Evolutionary conservation across 805 yeast genomes (phyloP).

Genomic region (Schwanniomyces yamadae): DNA sequence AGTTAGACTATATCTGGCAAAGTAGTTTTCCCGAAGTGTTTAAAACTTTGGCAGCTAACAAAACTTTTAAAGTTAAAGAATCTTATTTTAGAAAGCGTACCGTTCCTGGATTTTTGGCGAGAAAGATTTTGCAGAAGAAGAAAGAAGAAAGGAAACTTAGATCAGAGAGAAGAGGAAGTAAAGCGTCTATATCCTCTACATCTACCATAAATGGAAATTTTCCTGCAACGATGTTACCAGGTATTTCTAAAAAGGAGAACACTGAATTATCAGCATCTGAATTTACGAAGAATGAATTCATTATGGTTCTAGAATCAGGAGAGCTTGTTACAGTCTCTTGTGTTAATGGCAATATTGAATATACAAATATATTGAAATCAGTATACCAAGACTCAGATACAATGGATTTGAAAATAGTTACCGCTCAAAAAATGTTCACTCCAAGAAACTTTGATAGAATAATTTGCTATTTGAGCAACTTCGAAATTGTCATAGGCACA

Average conservation of each 20-base stretch:
- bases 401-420: constrained; percentile 27
- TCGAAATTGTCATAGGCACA: constrained; percentile 59
- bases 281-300: constrained; percentile 44
- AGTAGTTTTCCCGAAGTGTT: constrained; percentile 38
- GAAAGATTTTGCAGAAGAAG: constrained; percentile 28
- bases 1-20: constrained; percentile 60
- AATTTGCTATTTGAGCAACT: constrained; percentile 51
- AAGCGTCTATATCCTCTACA: constrained; percentile 21
- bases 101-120: constrained; percentile 42
- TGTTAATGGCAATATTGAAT: constrained; percentile 43
- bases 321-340: constrained; percentile 49
- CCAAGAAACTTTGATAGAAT: constrained; percentile 76
- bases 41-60: constrained; percentile 12
- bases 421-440: constrained; percentile 58
- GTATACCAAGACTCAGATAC: constrained; percentile 15
- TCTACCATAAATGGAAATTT: constrained; percentile 33
- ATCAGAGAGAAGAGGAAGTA: constrained; percentile 24
- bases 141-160: constrained; percentile 11
- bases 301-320: constrained; percentile 54
- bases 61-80: constrained; percentile 44
- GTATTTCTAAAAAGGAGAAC: constrained; percentile 2
- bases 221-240: constrained; percentile 18
- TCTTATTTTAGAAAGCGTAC: constrained; percentile 61
- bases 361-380: constrained; percentile 21
- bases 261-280: constrained; percentile 3